Base-by-base conservation (phyloP, 2,329 filamentous ascomycete species). In the Claviceps arundinis region DNA sequence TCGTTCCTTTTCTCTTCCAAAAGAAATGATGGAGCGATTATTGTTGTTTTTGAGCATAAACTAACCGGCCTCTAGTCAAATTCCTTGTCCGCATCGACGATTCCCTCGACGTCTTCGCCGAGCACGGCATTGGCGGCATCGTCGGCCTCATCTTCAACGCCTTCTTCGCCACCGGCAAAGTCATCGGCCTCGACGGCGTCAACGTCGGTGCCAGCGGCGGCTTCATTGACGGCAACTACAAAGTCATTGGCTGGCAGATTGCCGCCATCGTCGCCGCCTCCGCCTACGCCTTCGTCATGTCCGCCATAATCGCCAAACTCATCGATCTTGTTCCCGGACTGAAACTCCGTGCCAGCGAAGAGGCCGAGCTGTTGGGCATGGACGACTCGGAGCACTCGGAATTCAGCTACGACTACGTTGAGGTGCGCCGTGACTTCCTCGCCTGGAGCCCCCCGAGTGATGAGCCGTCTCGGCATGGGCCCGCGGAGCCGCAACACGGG, bases 381-480 rank as follows among this genome's bases (percentile, higher is more conserved):
- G 87, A 93, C 63, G 87, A 91, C 64, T 87, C 91, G 70, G 87
- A 93, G 71, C 85, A 91, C 60, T 87, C 87, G 68, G 87, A 93
- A 70, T 93, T 91, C 65, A 87, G 87, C 13, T 91, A 91, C 73
- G 87, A 93, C 67, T 93, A 91, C 67, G 87, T 93, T 58, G 87
- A 93, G 76, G 86, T 91, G 54, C 84, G 87, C 64, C 82, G 87
- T 62, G 87, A 93, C 70, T 93, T 90, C 74, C 80, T 93, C 41
- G 87, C 87, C 54, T 93, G 87, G 87, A 90, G 85, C 34, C 87
- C 87, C 1, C 81, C 84, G 37, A 84, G 84, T 62, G 75, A 73
- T 55, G 81, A 86, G 59, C 76, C 48, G 68, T 74, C 53, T 71
- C 77, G 56, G 9, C 79, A 81, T 55, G 74, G 78, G 61, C 70